Percentiles rank a stretch among this genome's conserved stretches.
Conservation (phyloP, 768 basidiomycete species). For the Podaxis rugospora region DNA sequence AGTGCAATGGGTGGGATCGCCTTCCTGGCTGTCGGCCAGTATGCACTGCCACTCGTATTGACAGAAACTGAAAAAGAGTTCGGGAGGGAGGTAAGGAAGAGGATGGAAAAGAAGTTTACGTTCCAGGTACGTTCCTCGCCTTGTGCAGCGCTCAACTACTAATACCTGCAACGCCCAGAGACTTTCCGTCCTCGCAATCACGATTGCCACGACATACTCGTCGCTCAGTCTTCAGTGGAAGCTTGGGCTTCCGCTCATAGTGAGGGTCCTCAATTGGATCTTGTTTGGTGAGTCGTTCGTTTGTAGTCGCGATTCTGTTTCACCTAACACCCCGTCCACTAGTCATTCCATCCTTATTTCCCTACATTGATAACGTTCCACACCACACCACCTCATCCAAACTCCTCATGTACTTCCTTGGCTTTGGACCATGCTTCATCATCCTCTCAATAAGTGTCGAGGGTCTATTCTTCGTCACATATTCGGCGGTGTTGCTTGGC, state of each 20-base stretch:
- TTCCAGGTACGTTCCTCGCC: constrained; percentile 22
- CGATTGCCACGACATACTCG: constrained; percentile 55
- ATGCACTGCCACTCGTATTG: constrained; percentile 11
- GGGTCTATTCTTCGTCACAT: constrained; percentile 74
- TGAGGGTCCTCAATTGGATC: constrained; percentile 63
- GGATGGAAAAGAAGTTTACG: constrained; percentile 15
- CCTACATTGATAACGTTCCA: constrained; percentile 36
- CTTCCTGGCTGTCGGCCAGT: constrained; percentile 34
- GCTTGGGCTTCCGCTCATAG: constrained; percentile 54
- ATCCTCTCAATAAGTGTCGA: constrained; percentile 81
- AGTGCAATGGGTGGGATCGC: constrained; percentile 45
- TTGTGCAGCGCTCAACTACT: neutral
- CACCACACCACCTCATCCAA: constrained; percentile 39
- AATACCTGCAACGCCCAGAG: constrained; percentile 27
- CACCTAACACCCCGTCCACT: neutral
- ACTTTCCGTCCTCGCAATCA: constrained; percentile 38
- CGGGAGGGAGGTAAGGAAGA: neutral
- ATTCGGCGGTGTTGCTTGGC: constrained; percentile 51
- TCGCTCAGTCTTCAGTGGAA: constrained; percentile 60
- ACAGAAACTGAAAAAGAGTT: constrained; percentile 1
- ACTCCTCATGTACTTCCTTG: constrained; percentile 28
- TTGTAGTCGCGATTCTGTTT: neutral
- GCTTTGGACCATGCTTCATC: constrained; percentile 72
- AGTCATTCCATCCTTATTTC: constrained; percentile 49
- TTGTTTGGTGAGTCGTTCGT: constrained; percentile 45